Conservation (phyloP, 208 protist species). For the Strigomonas oncopelti region DNA sequence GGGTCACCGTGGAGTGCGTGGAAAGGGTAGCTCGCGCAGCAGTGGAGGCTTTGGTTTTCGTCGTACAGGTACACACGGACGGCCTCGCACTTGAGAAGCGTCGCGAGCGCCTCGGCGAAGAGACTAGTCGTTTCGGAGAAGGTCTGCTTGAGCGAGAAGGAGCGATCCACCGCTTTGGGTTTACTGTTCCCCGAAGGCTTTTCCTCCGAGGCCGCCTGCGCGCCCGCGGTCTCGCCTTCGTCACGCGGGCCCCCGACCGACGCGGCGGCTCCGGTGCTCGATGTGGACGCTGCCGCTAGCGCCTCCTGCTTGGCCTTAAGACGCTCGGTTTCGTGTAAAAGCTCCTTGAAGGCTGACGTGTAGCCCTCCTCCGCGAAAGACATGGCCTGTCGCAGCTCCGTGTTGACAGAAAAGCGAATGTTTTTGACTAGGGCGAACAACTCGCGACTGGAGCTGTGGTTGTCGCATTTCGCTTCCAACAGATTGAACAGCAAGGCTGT, state of each 20-base stretch:
- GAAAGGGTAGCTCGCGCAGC: conserved; percentile 60
- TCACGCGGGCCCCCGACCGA: not conserved
- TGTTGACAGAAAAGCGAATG: conserved; percentile 57
- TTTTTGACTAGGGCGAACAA: conserved; percentile 40
- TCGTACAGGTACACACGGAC: conserved; percentile 89
- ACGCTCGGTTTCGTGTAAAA: conserved; percentile 26
- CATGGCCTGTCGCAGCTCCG: conserved; percentile 61
- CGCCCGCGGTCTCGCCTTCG: not conserved
- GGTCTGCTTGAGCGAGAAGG: conserved; percentile 25
- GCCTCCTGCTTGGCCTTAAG: conserved; percentile 10
- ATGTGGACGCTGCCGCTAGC: not conserved
- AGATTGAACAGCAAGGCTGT: conserved; percentile 57
- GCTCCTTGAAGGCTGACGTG: conserved; percentile 59
- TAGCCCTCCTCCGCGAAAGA: conserved; percentile 72
- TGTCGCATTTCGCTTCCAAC: conserved; percentile 37
- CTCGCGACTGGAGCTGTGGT: conserved; percentile 21
- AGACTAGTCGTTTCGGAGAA: conserved; percentile 57
- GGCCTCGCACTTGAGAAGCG: conserved; percentile 69
- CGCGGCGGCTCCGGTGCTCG: no score
- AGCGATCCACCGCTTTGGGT: not conserved
- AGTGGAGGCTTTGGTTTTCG: conserved; percentile 60
- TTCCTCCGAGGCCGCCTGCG: not conserved
- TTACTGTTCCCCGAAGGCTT: not conserved
- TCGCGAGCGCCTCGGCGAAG: conserved; percentile 77
- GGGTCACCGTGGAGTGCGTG: conserved; percentile 49